These are phyloP conservation scores for Scutellaria minor DNA, from an alignment of 257 asterid genomes.

Conservation along the genomic window DNA sequence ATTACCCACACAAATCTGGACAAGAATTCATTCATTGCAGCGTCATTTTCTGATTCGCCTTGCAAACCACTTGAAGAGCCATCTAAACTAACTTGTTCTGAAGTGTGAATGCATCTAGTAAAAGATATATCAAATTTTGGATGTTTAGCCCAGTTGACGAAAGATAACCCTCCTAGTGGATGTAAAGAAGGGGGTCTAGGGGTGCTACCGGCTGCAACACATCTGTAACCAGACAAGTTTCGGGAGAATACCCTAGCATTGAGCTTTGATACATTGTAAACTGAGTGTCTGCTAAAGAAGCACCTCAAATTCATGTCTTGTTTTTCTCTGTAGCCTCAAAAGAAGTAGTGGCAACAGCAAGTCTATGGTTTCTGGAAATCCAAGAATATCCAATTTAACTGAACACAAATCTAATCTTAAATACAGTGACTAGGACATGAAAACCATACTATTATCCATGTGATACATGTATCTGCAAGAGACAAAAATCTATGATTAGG, in stretches of 20 bases:
- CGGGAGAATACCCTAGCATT: constrained; percentile 41
- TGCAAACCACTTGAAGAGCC: constrained; percentile 36
- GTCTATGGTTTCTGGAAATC: neutral
- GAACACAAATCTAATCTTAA: neutral
- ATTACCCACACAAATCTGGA: constrained; percentile 88
- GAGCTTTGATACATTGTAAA: constrained; percentile 45
- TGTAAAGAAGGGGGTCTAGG: constrained; percentile 18
- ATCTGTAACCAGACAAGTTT: constrained; percentile 35
- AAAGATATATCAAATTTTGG: constrained; percentile 21
- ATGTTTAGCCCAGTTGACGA: constrained; percentile 10
- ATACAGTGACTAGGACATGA: neutral
- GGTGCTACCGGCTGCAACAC: constrained; percentile 32
- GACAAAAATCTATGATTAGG: neutral
- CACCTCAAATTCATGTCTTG: constrained; percentile 55
- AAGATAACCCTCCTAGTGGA: constrained; percentile 27
- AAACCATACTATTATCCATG: neutral
- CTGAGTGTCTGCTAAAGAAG: constrained; percentile 45
- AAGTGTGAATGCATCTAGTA: constrained; percentile 45
- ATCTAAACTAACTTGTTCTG: constrained; percentile 35
- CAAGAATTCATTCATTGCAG: constrained; percentile 69
- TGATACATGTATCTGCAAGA: constrained; percentile 4
- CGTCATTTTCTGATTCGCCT: constrained; percentile 53
- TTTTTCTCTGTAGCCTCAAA: constrained; percentile 1
- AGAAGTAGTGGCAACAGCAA: neutral
- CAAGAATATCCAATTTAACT: constrained; percentile 13